Base-by-base conservation (phyloP, 129 eudicot genomes). In the Kitagawia praeruptora region DNA sequence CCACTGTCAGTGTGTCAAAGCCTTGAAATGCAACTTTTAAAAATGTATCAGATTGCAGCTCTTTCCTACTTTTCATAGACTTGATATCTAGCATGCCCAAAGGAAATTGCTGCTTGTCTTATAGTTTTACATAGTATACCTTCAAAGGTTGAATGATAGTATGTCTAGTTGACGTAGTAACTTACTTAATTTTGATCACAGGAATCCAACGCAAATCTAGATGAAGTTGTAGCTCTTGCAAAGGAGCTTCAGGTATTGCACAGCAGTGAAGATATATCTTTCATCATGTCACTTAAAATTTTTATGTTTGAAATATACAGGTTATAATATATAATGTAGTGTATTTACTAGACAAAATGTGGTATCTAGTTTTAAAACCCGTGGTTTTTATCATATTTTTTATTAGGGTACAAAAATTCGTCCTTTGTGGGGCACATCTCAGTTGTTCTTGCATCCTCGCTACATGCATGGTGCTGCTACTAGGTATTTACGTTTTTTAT, bases 381-480 rank as follows among this genome's bases (percentile, higher is more conserved):
- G 64, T 16, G 79, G 25, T 37, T 56, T 45, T 70, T 38, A 76
- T 78, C 56, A 23, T 58, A 42, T n/a, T 41, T 39, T 49, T 27
- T 77, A 75, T 12, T 71, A 96, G 99, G 99, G 96, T 9, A 72
- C 80, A 75, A 89, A 92, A 81, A 90, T 96, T 72, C 97, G 84
- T 71, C 97, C 95, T 85, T 80, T 96, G 84, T 96, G 99, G 99
- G 99, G 99, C 75, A 96, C 99, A 75, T 91, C 99, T 61, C 99
- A 95, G 85, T 83, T 95, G 88, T 95, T 95, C 81, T 1, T 85
- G 84, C 99, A 95, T 81, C 97, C 99, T 63, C 96, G 97, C 28
- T 95, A 85, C 86, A 95, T 92, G 99, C 99, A 95, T 80, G 99
- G 99, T 76, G 99, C 82, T 72, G 97, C 99, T 46, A 95, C 99